Percentiles rank a stretch among this genome's conserved stretches.
Evolutionary conservation across 495 filamentous ascomycete species (phyloP).

Genomic region (Astrocystis sublimbata): DNA sequence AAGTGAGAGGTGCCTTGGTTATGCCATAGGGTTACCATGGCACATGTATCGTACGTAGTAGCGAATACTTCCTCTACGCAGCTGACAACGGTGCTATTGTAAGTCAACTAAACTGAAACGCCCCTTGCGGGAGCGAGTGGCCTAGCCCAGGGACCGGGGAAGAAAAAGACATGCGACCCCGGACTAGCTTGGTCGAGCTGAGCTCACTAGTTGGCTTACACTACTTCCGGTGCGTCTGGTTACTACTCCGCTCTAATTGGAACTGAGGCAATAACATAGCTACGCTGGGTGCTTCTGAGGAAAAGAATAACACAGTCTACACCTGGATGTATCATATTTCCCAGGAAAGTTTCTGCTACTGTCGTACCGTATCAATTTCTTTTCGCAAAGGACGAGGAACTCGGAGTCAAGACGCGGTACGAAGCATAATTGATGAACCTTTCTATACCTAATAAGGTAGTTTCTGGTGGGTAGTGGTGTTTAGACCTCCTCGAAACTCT

Average conservation of each 20-base stretch:
- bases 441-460: not conserved
- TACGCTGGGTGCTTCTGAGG: not conserved
- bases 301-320: not conserved
- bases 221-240: slow-evolving; percentile 15
- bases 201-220: slow-evolving; percentile 18
- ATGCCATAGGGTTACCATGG: slow-evolving; percentile 12
- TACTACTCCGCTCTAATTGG: slow-evolving; percentile 18
- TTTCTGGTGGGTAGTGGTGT: not conserved
- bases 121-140: slow-evolving; percentile 19
- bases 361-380: not conserved
- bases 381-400: not conserved
- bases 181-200: slow-evolving; percentile 23
- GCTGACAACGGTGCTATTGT: slow-evolving; percentile 6
- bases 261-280: slow-evolving; percentile 13
- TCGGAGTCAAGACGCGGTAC: slow-evolving; percentile 11
- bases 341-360: not conserved
- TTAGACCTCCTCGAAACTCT: slow-evolving; percentile 11
- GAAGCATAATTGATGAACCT: slow-evolving; percentile 8
- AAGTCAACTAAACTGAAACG: slow-evolving; percentile 17
- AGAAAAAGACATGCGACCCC: slow-evolving; percentile 21
- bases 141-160: slow-evolving; percentile 20
- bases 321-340: not conserved
- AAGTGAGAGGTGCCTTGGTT: slow-evolving; percentile 10
- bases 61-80: slow-evolving; percentile 13
- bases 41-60: slow-evolving; percentile 19